Conservation (phyloP, 257 asterid species). For the Leonotis leonurus region DNA sequence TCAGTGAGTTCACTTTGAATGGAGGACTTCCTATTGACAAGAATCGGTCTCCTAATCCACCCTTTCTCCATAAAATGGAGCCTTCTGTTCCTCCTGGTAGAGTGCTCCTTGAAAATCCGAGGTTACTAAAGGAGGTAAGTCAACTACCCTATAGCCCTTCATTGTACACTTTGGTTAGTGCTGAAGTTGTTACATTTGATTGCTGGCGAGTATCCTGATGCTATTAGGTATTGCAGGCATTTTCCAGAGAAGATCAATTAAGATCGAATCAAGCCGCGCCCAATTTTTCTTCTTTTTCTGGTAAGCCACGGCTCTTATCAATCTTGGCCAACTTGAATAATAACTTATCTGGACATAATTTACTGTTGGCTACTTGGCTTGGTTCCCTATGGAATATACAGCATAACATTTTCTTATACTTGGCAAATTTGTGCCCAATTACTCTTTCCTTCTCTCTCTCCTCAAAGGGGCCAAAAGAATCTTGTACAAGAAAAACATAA, state of each 20-base stretch:
- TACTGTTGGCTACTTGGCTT: too few species aligned
- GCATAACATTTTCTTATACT: neutral
- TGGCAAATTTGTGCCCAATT: neutral
- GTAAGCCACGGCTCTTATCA: constrained; percentile 29
- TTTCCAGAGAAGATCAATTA: constrained; percentile 60
- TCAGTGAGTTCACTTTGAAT: constrained; percentile 47
- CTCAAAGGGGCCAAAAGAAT: constrained; percentile 6
- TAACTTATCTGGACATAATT: neutral
- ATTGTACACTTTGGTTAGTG: constrained; percentile 1
- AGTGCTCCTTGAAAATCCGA: constrained; percentile 57
- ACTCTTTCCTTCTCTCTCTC: neutral
- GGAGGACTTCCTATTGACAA: constrained; percentile 57
- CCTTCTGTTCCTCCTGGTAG: constrained; percentile 53
- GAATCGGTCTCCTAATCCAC: constrained; percentile 49
- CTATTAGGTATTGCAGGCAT: constrained; percentile 39
- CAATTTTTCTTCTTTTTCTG: constrained; percentile 49
- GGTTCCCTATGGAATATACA: neutral
- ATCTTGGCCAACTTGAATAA: neutral
- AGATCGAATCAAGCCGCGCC: constrained; percentile 55
- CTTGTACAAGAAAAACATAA: neutral
- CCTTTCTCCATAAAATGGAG: constrained; percentile 66
- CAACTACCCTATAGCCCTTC: neutral
- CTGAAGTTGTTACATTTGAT: constrained; percentile 1
- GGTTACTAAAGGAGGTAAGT: constrained; percentile 67
- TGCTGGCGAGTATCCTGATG: constrained; percentile 10